Conservation (phyloP, 2,329 filamentous ascomycete genomes). For the Alternaria arbusti region DNA sequence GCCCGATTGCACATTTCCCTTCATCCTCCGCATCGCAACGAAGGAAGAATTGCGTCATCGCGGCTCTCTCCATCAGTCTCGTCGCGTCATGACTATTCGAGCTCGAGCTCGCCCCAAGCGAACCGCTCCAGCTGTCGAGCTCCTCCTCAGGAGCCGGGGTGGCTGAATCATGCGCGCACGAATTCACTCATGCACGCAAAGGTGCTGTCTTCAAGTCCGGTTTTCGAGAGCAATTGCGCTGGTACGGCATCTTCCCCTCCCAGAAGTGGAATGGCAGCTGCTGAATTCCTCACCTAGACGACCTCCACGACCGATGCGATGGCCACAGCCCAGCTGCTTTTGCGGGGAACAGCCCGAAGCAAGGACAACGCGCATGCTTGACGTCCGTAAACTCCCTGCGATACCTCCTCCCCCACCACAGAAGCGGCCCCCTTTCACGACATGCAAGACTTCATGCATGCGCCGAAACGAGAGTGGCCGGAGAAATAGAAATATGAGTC, state of each 20-base stretch:
- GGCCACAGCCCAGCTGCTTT: neutral
- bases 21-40: neutral
- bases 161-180: neutral
- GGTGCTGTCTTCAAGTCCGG: neutral
- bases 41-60: neutral
- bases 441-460: neutral
- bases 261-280: neutral
- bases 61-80: neutral
- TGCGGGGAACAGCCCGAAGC: neutral
- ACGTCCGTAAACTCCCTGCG: neutral
- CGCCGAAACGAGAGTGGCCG: neutral
- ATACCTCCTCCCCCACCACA: neutral
- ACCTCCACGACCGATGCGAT: neutral
- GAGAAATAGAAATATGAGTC: neutral
- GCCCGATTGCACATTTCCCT: too few species aligned
- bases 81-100: neutral
- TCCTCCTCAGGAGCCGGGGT: neutral
- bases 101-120: neutral
- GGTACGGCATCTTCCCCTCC: neutral
- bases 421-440: neutral
- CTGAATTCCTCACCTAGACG: neutral
- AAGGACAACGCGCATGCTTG: neutral
- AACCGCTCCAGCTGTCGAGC: neutral
- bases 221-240: neutral
- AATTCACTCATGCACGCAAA: neutral